These are phyloP conservation scores for Filobasidium floriforme DNA, from an alignment of 768 basidiomycete species.

Conservation along the genomic window DNA sequence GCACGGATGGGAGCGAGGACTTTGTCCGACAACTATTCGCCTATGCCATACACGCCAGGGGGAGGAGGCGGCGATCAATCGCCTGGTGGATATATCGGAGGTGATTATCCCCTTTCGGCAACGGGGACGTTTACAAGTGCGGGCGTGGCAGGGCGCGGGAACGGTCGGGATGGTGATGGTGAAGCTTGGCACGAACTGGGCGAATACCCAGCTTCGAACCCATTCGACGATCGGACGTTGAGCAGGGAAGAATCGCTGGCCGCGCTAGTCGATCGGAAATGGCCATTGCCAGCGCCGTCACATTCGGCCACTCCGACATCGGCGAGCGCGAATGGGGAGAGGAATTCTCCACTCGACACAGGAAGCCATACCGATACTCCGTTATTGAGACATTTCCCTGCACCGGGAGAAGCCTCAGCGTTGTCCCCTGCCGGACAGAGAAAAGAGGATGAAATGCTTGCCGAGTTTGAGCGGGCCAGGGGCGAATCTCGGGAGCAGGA, in stretches of 20 bases:
- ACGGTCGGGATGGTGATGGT: background rate
- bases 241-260: background rate
- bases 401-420: background rate
- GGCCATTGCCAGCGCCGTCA: background rate
- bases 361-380: background rate
- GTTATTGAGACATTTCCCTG: background rate
- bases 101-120: background rate
- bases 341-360: background rate
- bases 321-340: background rate
- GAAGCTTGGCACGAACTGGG: background rate
- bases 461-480: conserved; percentile 5
- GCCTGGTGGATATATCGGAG: background rate
- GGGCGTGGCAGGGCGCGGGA: background rate
- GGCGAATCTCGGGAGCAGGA: background rate
- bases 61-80: background rate
- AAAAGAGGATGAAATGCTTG: conserved; percentile 13
- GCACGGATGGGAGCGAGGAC: background rate
- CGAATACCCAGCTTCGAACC: background rate
- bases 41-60: background rate
- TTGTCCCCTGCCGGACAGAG: background rate
- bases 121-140: background rate
- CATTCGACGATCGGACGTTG: background rate
- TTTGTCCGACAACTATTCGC: background rate
- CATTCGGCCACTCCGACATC: background rate
- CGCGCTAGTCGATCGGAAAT: background rate